Conservation (phyloP, 2,329 filamentous ascomycete genomes). For the Verticillium nubilum region DNA sequence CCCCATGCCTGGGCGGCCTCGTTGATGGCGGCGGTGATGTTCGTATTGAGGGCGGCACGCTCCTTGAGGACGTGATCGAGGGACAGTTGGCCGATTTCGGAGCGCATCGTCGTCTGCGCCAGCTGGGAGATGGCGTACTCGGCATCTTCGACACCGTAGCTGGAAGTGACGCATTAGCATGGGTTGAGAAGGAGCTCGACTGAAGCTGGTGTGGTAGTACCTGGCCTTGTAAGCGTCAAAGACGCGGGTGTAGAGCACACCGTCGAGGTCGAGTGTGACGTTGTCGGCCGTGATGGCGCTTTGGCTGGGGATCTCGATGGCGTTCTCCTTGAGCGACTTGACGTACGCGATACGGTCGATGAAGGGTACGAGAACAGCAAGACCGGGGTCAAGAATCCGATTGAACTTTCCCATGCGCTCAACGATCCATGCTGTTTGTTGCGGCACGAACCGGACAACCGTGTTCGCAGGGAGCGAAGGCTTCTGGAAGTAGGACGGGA, state of each 20-base stretch:
- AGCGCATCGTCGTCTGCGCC: constrained; percentile 97
- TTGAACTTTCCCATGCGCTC: constrained; percentile 99
- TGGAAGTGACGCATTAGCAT: constrained; percentile 27
- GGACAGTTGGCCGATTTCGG: constrained; percentile 92
- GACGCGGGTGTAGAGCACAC: constrained; percentile 89
- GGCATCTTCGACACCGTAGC: constrained; percentile 96
- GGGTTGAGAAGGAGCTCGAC: neutral
- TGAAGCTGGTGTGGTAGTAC: constrained; percentile 33
- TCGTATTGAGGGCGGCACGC: constrained; percentile 89
- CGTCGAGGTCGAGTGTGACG: constrained; percentile 92
- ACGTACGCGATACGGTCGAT: constrained; percentile 97
- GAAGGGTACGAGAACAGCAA: constrained; percentile 84
- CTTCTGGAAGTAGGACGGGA: constrained; percentile 76
- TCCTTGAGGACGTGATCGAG: constrained; percentile 98
- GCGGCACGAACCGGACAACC: constrained; percentile 92
- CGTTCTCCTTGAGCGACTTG: constrained; percentile 92
- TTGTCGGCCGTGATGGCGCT: constrained; percentile 98
- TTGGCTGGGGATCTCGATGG: constrained; percentile 95
- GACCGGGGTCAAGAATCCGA: constrained; percentile 84
- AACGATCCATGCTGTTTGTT: constrained; percentile 99
- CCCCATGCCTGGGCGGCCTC: constrained; percentile 97
- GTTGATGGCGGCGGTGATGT: constrained; percentile 98
- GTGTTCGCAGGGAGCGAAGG: constrained; percentile 83
- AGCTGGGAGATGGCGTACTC: constrained; percentile 98
- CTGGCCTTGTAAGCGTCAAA: constrained; percentile 98